These are phyloP conservation scores for Alternaria atra DNA, from an alignment of 2,329 filamentous ascomycete species.

Conservation along the genomic window DNA sequence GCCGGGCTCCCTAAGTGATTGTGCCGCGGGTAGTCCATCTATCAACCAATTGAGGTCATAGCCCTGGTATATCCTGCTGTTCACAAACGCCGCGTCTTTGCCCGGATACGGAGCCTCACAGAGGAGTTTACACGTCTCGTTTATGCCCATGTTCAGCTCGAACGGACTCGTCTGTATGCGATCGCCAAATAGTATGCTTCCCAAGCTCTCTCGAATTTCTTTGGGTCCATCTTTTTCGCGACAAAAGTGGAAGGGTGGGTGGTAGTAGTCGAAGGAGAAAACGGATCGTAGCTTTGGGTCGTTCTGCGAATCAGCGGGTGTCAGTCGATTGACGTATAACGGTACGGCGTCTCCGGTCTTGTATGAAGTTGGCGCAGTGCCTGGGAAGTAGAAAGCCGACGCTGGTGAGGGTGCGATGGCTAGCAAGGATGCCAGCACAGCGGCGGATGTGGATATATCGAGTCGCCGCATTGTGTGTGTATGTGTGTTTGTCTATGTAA, in stretches of 20 bases:
- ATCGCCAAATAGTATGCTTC: conserved; percentile 97
- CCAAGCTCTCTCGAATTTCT: conserved; percentile 85
- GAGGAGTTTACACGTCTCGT: conserved; percentile 85
- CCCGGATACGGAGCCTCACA: conserved; percentile 75
- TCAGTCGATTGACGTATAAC: conserved; percentile 91
- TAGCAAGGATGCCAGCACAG: conserved; percentile 50
- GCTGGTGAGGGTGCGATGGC: conserved; percentile 46
- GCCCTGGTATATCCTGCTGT: conserved; percentile 79
- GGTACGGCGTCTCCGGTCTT: conserved; percentile 80
- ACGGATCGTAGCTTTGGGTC: conserved; percentile 90
- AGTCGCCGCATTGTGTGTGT: conserved; percentile 42
- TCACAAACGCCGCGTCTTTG: conserved; percentile 78
- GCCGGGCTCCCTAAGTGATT: conserved; percentile 78
- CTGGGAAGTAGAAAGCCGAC: conserved; percentile 91
- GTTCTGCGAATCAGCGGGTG: conserved; percentile 78
- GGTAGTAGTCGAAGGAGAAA: conserved; percentile 96
- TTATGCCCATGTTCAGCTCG: conserved; percentile 82
- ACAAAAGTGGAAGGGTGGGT: conserved; percentile 88
- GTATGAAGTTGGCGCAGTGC: conserved; percentile 94
- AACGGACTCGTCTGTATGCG: conserved; percentile 97
- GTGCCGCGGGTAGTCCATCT: conserved; percentile 90
- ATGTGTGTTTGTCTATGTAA: conserved; percentile 7
- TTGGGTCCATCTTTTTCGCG: conserved; percentile 77
- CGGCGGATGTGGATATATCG: conserved; percentile 33
- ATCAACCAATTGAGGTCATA: conserved; percentile 97